Conservation (phyloP, 768 basidiomycete species). For the Cantharellus cinnabarinus region DNA sequence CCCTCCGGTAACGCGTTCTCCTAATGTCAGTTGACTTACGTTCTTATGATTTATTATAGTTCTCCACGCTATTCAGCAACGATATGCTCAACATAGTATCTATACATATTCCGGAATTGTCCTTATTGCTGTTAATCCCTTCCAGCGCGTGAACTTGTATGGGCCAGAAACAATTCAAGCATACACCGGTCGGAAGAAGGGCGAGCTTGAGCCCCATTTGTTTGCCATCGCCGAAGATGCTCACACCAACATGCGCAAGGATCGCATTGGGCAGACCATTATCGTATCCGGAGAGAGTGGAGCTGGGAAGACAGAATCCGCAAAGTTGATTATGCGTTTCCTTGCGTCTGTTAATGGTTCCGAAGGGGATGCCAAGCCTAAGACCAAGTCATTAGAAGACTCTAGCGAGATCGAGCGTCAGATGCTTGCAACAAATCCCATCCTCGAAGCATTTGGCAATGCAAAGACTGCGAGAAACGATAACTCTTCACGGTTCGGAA, state of each 20-base stretch:
- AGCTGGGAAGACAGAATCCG: constrained; percentile 97
- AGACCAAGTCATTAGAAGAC: constrained; percentile 61
- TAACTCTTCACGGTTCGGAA: constrained; percentile 96
- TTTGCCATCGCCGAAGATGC: constrained; percentile 99
- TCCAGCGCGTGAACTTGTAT: constrained; percentile 92
- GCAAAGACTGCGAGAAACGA: constrained; percentile 98
- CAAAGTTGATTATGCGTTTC: constrained; percentile 98
- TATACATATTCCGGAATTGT: constrained; percentile 99
- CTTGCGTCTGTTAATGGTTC: constrained; percentile 92
- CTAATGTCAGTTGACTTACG: not conserved
- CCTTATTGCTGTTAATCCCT: constrained; percentile 96
- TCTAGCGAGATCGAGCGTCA: constrained; percentile 92
- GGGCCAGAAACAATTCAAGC: constrained; percentile 94
- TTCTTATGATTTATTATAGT: constrained; percentile 26
- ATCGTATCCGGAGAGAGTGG: constrained; percentile 98
- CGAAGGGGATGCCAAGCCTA: constrained; percentile 29
- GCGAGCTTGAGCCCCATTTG: constrained; percentile 90
- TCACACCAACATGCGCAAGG: constrained; percentile 88
- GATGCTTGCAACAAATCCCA: constrained; percentile 97
- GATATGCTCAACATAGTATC: constrained; percentile 92
- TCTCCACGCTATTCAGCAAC: constrained; percentile 88
- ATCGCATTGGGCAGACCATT: constrained; percentile 91
- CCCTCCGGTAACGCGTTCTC: constrained; percentile 51
- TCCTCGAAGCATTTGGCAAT: constrained; percentile 96
- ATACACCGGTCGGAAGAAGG: constrained; percentile 77